phyloP scores from a whole-genome alignment of 1,284 basidiomycete genomes.

The Hortiboletus rubellus region DNA sequence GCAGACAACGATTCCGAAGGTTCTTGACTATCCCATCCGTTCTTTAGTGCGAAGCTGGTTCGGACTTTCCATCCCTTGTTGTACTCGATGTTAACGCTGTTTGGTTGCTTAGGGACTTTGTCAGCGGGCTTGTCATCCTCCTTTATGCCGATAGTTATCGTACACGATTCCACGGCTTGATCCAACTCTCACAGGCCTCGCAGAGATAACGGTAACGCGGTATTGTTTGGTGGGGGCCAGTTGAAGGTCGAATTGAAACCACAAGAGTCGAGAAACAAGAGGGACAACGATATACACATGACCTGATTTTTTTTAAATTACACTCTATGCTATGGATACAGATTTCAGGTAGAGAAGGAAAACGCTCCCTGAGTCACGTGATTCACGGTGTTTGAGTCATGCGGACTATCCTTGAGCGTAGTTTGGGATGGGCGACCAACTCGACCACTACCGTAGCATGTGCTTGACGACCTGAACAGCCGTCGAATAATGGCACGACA shows the following conservation, averaged over 20 bases:
- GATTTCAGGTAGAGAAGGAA: neutral
- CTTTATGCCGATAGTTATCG: constrained; percentile 75
- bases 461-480: constrained; percentile 12
- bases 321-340: constrained; percentile 13
- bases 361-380: constrained; percentile 17
- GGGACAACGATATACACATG: constrained; percentile 23
- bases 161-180: constrained; percentile 55
- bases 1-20: constrained; percentile 84
- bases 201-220: constrained; percentile 13
- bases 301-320: constrained; percentile 12
- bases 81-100: constrained; percentile 6
- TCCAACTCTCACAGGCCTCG: constrained; percentile 38
- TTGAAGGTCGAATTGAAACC: constrained; percentile 1
- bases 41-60: constrained; percentile 81
- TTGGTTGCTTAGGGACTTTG: constrained; percentile 63
- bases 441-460: constrained; percentile 16
- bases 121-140: constrained; percentile 70
- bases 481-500: constrained; percentile 27
- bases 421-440: neutral
- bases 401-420: neutral
- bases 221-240: neutral
- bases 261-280: neutral
- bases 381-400: neutral
- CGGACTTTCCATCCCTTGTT: constrained; percentile 38
- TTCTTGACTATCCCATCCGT: constrained; percentile 85